phyloP scores from a whole-genome alignment of 371 early-diverging fungal genomes.

The Rhizopus microsporus region DNA sequence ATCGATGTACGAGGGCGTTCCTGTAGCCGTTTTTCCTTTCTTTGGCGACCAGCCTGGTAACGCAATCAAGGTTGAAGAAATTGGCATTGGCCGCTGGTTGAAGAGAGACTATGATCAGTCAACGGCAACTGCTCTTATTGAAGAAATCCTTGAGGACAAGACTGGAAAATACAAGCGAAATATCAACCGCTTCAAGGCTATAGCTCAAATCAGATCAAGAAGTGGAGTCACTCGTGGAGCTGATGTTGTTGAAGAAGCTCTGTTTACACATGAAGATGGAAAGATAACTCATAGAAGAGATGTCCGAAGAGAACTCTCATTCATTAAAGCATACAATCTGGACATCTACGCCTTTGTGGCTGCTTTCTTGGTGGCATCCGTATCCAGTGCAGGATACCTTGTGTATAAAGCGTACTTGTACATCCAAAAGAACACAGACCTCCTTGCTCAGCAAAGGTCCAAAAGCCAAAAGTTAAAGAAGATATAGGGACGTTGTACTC shows the following conservation, averaged over 20 bases:
- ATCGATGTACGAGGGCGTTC: constrained; percentile 32
- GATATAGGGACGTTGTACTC: no score
- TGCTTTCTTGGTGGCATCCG: no score
- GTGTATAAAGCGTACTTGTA: no score
- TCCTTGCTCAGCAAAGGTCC: no score
- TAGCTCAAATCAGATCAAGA: constrained; percentile 23
- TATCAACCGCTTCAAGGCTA: constrained; percentile 16
- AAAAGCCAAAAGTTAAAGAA: no score
- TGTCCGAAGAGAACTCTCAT: constrained; percentile 5
- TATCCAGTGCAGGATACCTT: no score
- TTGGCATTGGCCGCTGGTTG: neutral
- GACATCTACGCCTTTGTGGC: constrained; percentile 10
- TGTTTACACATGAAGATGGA: constrained; percentile 21
- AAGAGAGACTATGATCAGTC: neutral
- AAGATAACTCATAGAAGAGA: constrained; percentile 19
- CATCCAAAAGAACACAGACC: no score
- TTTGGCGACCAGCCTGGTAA: constrained; percentile 43
- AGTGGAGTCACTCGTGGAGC: constrained; percentile 21
- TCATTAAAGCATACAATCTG: constrained; percentile 11
- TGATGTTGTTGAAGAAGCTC: constrained; percentile 29
- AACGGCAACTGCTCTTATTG: neutral
- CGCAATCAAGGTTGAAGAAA: neutral
- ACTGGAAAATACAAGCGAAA: constrained; percentile 6
- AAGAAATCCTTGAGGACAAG: constrained; percentile 6
- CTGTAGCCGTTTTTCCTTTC: constrained; percentile 37